Evolutionary conservation across 1,284 basidiomycete species (phyloP), one percentile per base, ranked within the genome.

Genomic region (Xerocomus nothofagi): DNA sequence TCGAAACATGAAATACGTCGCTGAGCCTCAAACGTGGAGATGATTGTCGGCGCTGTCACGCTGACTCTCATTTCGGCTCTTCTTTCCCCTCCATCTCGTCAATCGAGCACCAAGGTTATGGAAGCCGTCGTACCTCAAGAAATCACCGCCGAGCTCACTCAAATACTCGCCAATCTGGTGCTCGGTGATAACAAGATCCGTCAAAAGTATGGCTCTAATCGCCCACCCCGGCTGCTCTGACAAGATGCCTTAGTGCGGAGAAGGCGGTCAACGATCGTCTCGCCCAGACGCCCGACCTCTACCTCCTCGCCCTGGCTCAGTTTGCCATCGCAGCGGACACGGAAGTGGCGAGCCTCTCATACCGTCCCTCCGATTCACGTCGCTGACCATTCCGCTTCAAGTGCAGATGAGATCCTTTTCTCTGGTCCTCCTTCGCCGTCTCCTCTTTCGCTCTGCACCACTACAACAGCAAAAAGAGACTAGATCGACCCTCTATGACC

Each of bases 91-190:
- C 15, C 36, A 30, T 43, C 18, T 36, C 11, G 21, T 27, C 45
- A 29, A 57, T 50, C 41, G 24, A 40, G n/a, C n/a, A n/a, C n/a
- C n/a, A n/a, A n/a, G n/a, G n/a, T n/a, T n/a, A 76, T 78, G 74
- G 77, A 79, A 47, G 57, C 71, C 17, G 69, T 73, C 46, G 77
- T 79, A 18, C 81, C 85, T 0, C 73, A 79, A 45, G 80, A 86
- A 64, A 84, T 88, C 42, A 82, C 81, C 9, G 69, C 73, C 6
- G 86, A 88, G 62, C 75, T 90, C 57, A 88, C 85, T 1, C 88
- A 91, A 67, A 88, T 90, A 55, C 79, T 91, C 32, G 85, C 87
- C 10, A 91, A 91, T 68, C 79, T 90, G 20, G 86, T 91, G 7
- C 74, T 88, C 38, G 87, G 86, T 9, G 86, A 90, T 64, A 90